Base-by-base conservation (phyloP, 331 rosid genomes). In the Rhamnella rubrinervis region DNA sequence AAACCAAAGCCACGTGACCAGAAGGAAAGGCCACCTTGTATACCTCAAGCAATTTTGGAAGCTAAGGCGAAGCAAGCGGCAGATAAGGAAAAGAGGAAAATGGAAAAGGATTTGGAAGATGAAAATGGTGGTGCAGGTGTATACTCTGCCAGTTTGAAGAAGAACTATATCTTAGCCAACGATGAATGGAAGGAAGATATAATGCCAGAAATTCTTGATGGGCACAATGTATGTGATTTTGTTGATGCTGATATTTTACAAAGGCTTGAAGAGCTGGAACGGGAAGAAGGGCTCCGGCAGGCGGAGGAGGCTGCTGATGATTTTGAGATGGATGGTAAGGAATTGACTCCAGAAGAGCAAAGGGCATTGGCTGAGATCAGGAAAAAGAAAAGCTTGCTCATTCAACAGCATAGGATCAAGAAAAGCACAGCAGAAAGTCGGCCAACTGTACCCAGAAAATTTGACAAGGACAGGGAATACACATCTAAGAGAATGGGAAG, bases 111-210 rank as follows among this genome's bases (percentile, higher is more conserved):
- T 68, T 65, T 89, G 81, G 96, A 89, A 87, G 18, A 92, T 39
- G 92, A 92, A 72, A 89, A 92, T 74, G 97, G 97, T 6, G 97
- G 97, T 23, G 97, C 97, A 0, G 96, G 97, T 67, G 97, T 92
- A 20, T 92, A 92, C 78, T 85, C 96, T 12, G 87, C 90, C 68
- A 92, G 84, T 81, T 81, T 92, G 67, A 83, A 83, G 80, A 92
- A 92, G 88, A 53, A 82, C 31, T 87, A 89, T 68, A 80, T 92
- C 58, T 74, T 92, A 59, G 92, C 92, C 44, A 25, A 81, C 63
- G 96, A 89, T 67, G 96, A 85, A 72, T 89, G 96, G 97, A 92
- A 89, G 76, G 92, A 92, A 66, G 97, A 89, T 65, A 39, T 81
- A 13, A 71, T 92, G 75, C 97, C 97, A 2, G 97, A 92, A 80